Evolutionary conservation across 352 stramenopile species (phyloP).

Genomic region (Nothophytophthora sp.): DNA sequence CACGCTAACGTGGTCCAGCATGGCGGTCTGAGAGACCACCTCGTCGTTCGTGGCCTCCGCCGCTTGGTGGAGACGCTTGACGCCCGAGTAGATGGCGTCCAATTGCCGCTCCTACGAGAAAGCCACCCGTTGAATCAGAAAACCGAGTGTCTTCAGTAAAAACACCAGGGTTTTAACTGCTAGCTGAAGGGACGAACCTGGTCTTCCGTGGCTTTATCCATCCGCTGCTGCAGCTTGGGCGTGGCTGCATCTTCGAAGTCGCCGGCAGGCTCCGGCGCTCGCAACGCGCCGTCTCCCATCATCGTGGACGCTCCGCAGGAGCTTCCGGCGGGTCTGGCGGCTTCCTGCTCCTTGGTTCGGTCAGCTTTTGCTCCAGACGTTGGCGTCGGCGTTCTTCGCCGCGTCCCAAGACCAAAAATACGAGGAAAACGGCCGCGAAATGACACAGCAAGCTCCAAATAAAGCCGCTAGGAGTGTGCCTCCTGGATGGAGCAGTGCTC

Average conservation of each 20-base stretch:
- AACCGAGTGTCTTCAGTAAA: too few species aligned
- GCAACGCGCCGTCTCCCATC: conserved; percentile 19
- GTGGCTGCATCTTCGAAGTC: conserved; percentile 53
- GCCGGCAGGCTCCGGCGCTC: conserved; percentile 24
- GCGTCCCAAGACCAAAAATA: conserved; percentile 33
- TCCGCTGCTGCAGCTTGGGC: conserved; percentile 51
- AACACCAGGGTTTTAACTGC: too few species aligned
- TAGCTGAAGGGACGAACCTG: too few species aligned
- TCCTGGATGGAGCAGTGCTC: too few species aligned
- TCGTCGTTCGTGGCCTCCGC: conserved; percentile 63
- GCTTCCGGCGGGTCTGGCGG: too few species aligned
- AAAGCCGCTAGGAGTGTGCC: too few species aligned
- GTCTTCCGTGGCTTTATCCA: conserved; percentile 41
- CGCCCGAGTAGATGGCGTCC: conserved; percentile 53
- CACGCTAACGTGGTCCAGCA: conserved; percentile 60
- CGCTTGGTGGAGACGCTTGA: conserved; percentile 51
- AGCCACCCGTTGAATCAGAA: too few species aligned
- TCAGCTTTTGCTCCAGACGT: neutral
- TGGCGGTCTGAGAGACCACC: conserved; percentile 53
- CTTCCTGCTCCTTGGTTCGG: neutral
- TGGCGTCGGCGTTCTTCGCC: conserved; percentile 8
- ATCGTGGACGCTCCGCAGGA: conserved; percentile 19
- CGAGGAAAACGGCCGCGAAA: too few species aligned
- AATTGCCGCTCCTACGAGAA: conserved; percentile 51
- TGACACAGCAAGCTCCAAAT: conserved; percentile 9